A percentile compares a stretch with the other conserved stretches of the same genome.
Evolutionary conservation across 805 yeast genomes (phyloP).

Genomic region (Wilhelminamyces savonicus): DNA sequence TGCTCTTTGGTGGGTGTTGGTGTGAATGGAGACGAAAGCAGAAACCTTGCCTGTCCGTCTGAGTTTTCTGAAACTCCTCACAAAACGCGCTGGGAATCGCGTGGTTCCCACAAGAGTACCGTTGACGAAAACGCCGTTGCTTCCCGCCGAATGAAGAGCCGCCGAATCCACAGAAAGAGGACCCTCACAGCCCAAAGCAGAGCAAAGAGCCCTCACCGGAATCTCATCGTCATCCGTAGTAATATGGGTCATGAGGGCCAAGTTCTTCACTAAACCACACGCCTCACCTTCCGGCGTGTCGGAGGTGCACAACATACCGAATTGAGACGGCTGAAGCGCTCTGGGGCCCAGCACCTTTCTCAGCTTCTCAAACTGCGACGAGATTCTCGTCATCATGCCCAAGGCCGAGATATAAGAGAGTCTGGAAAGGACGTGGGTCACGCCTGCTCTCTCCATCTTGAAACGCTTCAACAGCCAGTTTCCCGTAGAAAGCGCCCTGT

Average conservation of each 20-base stretch:
- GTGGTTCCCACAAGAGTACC: constrained; percentile 94
- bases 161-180: constrained; percentile 77
- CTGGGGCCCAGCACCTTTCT: constrained; percentile 98
- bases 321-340: constrained; percentile 97
- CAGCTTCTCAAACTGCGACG: constrained; percentile 98
- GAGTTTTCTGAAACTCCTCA: constrained; percentile 65
- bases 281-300: constrained; percentile 99
- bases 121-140: constrained; percentile 80
- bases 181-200: constrained; percentile 83
- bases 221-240: constrained; percentile 97
- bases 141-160: constrained; percentile 67
- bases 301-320: constrained; percentile 97
- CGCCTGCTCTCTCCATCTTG: constrained; percentile 99
- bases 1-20: constrained; percentile 83
- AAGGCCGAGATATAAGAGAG: constrained; percentile 89
- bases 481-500: constrained; percentile 96
- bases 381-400: constrained; percentile 99
- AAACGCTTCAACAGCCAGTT: constrained; percentile 98
- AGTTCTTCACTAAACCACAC: constrained; percentile 94
- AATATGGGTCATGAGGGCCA: constrained; percentile 97
- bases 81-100: constrained; percentile 79
- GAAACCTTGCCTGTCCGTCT: constrained; percentile 84
- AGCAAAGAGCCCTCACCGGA: constrained; percentile 75
- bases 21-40: constrained; percentile 85
- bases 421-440: constrained; percentile 90